These are phyloP conservation scores for Themeda triandra DNA, from an alignment of 176 grass and related monocot species.

Conservation along the genomic window DNA sequence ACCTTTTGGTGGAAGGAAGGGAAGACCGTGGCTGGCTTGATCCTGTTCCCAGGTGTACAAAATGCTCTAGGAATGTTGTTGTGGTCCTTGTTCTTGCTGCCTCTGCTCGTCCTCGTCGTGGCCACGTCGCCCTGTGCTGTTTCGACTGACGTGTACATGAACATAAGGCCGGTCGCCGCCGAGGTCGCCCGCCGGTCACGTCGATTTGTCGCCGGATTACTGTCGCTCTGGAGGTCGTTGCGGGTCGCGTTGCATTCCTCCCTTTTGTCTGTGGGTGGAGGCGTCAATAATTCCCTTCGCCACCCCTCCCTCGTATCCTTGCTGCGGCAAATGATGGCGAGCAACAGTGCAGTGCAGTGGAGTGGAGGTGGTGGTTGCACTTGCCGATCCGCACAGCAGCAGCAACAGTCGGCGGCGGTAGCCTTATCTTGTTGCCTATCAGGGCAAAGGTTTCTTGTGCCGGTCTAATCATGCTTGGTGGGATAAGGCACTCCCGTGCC, in stretches of 20 bases:
- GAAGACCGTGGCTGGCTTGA: background rate
- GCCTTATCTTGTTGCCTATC: slow-evolving; percentile 22
- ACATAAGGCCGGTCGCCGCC: background rate
- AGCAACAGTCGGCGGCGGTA: background rate
- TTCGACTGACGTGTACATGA: slow-evolving; percentile 3
- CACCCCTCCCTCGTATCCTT: background rate
- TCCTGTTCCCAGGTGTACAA: background rate
- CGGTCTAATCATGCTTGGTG: background rate
- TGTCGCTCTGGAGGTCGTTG: background rate
- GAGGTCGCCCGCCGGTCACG: background rate
- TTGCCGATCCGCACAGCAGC: background rate
- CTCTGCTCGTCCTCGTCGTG: background rate
- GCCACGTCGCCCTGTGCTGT: background rate
- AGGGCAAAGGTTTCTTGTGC: background rate
- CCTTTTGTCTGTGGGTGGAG: slow-evolving; percentile 7
- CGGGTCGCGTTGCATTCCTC: background rate
- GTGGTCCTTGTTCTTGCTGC: background rate
- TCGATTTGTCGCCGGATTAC: background rate
- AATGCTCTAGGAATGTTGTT: background rate
- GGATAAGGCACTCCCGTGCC: background rate
- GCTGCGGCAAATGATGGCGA: slow-evolving; percentile 12
- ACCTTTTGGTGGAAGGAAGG: background rate
- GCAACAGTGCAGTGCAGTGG: background rate
- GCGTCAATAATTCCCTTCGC: background rate
- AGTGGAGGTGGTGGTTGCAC: slow-evolving; percentile 5